Evolutionary conservation across 345 rosid genomes (phyloP).

Genomic region (Heritiera littoralis): DNA sequence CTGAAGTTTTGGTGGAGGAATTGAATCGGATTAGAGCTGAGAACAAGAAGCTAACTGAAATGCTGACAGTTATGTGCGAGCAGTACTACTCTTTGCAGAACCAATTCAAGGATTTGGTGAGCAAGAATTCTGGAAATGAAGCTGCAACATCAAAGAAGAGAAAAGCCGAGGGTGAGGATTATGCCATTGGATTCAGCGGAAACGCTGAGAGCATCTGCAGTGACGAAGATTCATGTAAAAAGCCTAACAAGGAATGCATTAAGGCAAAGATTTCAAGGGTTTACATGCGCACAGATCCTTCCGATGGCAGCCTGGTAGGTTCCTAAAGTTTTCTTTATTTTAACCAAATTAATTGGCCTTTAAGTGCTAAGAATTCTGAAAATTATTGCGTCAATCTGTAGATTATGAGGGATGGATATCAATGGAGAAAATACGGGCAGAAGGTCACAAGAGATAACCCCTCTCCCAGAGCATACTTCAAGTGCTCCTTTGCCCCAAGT

Average conservation of each 20-base stretch:
- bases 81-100: conserved; percentile 35
- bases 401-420: conserved; percentile 88
- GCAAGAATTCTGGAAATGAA: conserved; percentile 27
- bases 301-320: conserved; percentile 70
- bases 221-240: conserved; percentile 55
- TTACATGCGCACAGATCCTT: conserved; percentile 42
- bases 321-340: not conserved
- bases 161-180: conserved; percentile 44
- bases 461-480: conserved; percentile 92
- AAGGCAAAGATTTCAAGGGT: conserved; percentile 49
- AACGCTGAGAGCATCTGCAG: conserved; percentile 51
- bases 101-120: conserved; percentile 43
- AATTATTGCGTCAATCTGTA: conserved; percentile 8
- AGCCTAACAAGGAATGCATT: conserved; percentile 40
- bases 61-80: conserved; percentile 36
- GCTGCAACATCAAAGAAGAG: conserved; percentile 38
- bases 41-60: conserved; percentile 57
- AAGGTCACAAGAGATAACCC: conserved; percentile 97
- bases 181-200: conserved; percentile 30
- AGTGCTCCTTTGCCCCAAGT: conserved; percentile 82
- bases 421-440: conserved; percentile 98
- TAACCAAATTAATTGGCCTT: not conserved
- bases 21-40: conserved; percentile 48
- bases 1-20: conserved; percentile 41
- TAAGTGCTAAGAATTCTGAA: not conserved